Evolutionary conservation across 257 asterid species (phyloP), one percentile per base, ranked within the genome.

Genomic region (Scutellaria baicalensis): DNA sequence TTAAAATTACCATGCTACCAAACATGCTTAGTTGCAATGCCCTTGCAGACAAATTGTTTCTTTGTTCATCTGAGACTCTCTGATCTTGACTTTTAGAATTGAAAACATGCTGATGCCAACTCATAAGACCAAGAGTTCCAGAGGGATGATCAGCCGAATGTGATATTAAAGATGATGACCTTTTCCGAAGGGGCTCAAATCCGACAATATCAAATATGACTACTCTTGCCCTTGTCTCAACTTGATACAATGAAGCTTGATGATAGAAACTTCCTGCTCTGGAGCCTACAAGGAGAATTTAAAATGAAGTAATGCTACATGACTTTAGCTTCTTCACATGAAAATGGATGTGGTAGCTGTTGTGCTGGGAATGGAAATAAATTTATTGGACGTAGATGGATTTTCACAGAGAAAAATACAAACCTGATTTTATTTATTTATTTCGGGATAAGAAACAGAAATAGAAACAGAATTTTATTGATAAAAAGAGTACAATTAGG

Each of bases 21-120:
- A 18, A 94, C 60, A 84, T 79, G 88, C 91, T 80, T 31, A 88
- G 84, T 80, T 91, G 93, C 96, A 88, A 76, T 40, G 96, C 96
- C 63, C 83, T 83, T 18, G 95, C 75, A 45, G 99, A 89, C 78
- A 88, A 81, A 77, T 79, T 82, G 71, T 66, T 77, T n/a, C 54
- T 79, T 48, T 70, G 81, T 63, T 52, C 85, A 71, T 72, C 71
- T 33, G 68, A 42, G 58, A n/a, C 74, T 67, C 77, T 88, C 42
- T 14, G 50, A 64, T 77, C 80, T 31, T 51, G 80, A 60, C 35
- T 77, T 54, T 51, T 73, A 14, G 78, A 64, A 33, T 81, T 58
- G 66, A 23, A 77, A 66, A 64, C 58, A 31, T 75, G 87, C 68
- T 85, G 86, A 11, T 95, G 95, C 96, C 96, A 90, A 78, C 88